Evolutionary conservation across 192 early-diverging fungal species (phyloP).

Genomic region (Podila clonocystis): DNA sequence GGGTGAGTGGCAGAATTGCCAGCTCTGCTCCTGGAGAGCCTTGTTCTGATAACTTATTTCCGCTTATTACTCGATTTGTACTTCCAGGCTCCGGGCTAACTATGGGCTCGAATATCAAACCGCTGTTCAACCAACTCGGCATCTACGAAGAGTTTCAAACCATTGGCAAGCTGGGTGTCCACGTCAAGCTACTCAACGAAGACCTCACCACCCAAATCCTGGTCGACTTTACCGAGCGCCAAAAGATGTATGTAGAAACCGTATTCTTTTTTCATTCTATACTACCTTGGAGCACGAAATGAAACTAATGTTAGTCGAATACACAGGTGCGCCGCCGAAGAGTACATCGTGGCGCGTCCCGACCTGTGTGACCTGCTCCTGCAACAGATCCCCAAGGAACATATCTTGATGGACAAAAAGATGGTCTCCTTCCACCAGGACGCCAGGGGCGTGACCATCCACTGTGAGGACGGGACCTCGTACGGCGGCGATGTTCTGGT

Average conservation of each 20-base stretch:
- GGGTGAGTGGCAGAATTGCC: not conserved
- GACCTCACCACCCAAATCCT: not conserved
- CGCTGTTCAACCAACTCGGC: not conserved
- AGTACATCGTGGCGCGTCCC: conserved; percentile 7
- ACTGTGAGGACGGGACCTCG: not conserved
- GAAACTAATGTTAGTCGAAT: not conserved
- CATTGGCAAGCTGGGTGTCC: not conserved
- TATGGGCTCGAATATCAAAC: not conserved
- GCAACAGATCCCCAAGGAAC: not conserved
- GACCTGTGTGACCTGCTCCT: not conserved
- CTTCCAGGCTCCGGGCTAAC: conserved; percentile 8
- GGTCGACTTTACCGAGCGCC: not conserved
- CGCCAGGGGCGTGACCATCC: not conserved
- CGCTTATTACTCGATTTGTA: not conserved
- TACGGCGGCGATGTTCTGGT: conserved; percentile 6
- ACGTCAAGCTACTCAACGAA: not conserved
- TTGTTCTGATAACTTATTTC: too few relatives aligned
- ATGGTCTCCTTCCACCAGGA: conserved; percentile 7
- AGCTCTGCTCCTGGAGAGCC: too few relatives aligned
- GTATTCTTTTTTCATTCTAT: too few relatives aligned
- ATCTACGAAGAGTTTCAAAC: conserved; percentile 6
- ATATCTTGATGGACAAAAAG: conserved; percentile 10
- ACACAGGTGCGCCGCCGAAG: not conserved
- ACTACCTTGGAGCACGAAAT: not conserved
- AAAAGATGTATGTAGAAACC: too few relatives aligned